Evolutionary conservation across 2,329 filamentous ascomycete genomes (phyloP).

Genomic region (Exophiala phaeomuriformis): DNA sequence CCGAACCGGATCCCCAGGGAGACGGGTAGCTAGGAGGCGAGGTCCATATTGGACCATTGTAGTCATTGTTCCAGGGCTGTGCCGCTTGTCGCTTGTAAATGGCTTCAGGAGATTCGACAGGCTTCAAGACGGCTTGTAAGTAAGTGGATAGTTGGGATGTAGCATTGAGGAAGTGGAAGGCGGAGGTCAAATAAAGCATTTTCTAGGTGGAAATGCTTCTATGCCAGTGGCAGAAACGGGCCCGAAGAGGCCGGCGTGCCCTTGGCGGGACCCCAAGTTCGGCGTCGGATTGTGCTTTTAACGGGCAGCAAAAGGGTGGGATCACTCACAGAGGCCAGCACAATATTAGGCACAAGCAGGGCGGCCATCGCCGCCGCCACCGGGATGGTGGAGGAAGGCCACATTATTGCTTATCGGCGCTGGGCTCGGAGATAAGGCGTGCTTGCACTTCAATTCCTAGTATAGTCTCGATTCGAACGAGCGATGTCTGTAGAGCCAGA

Average conservation of each 20-base stretch:
- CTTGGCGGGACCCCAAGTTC: background rate
- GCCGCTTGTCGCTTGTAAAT: conserved; percentile 18
- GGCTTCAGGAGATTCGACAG: conserved; percentile 18
- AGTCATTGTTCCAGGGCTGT: conserved; percentile 22
- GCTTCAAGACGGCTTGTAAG: conserved; percentile 21
- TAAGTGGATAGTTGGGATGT: conserved; percentile 12
- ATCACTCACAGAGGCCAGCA: conserved; percentile 17
- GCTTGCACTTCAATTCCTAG: background rate
- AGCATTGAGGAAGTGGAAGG: conserved; percentile 16
- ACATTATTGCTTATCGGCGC: conserved; percentile 8
- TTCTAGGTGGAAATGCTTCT: background rate
- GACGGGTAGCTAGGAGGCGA: conserved; percentile 72
- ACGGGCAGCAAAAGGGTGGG: background rate
- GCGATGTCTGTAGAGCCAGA: background rate
- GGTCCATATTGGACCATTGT: conserved; percentile 29
- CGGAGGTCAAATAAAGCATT: conserved; percentile 9
- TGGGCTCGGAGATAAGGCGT: background rate
- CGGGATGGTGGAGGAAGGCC: conserved; percentile 8
- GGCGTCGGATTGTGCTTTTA: background rate
- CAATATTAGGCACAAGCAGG: conserved; percentile 3
- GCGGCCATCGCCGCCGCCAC: conserved; percentile 17
- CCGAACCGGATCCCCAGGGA: conserved; percentile 72
- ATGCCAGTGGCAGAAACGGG: background rate
- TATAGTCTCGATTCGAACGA: conserved; percentile 1
- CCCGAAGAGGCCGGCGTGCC: background rate